Conservation (phyloP, 495 filamentous ascomycete species). For the Pseudomonodictys pantanalensis region DNA sequence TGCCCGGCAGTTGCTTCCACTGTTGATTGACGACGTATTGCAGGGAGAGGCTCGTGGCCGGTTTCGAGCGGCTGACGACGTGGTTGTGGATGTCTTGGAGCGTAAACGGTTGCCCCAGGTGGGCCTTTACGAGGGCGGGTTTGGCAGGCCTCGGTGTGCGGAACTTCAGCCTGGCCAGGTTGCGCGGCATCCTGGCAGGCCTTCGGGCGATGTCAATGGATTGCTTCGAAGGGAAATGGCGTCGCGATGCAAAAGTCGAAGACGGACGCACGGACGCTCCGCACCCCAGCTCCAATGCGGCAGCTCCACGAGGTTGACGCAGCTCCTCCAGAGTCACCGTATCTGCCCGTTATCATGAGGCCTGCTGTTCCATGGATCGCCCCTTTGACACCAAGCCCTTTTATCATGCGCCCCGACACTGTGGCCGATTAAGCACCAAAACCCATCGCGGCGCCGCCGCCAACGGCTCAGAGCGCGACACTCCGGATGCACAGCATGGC, state of each 20-base stretch:
- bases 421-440: background rate
- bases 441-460: background rate
- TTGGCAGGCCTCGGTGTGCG: background rate
- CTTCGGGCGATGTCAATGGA: background rate
- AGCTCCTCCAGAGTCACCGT: background rate
- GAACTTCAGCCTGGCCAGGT: background rate
- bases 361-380: background rate
- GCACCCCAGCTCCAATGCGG: slow-evolving; percentile 1
- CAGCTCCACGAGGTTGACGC: slow-evolving; percentile 7
- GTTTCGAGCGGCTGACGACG: background rate
- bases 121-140: background rate
- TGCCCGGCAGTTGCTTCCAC: background rate
- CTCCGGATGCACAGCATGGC: slow-evolving; percentile 21
- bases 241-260: background rate
- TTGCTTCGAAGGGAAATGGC: background rate
- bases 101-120: background rate
- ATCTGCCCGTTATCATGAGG: background rate
- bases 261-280: background rate
- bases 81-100: background rate
- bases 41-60: background rate
- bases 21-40: background rate
- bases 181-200: slow-evolving; percentile 2
- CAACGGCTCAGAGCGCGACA: background rate
- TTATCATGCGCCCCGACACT: too few species aligned
- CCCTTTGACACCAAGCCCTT: background rate